phyloP scores from a whole-genome alignment of 2,329 filamentous ascomycete genomes.

The Pseudogymnoascus sp. region DNA sequence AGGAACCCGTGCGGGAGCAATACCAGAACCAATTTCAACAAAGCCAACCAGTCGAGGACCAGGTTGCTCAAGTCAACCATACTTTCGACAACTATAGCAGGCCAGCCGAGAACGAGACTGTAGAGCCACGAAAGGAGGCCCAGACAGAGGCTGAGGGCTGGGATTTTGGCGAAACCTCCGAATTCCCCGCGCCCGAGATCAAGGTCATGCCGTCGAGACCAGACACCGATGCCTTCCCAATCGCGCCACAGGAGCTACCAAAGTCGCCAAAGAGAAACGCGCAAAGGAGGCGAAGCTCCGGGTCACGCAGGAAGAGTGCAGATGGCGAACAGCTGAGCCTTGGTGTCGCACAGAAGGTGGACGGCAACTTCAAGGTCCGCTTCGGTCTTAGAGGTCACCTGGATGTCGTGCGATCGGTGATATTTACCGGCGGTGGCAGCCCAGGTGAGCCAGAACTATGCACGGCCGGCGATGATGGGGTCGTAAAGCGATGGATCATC shows the following conservation, averaged over 20 bases:
- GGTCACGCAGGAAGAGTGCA: conserved; percentile 59
- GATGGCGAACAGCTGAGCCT: conserved; percentile 53
- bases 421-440: conserved; percentile 93
- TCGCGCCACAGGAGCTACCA: conserved; percentile 60
- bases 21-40: conserved; percentile 24
- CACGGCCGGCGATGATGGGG: conserved; percentile 88
- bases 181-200: conserved; percentile 46
- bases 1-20: background rate
- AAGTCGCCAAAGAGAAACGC: conserved; percentile 71
- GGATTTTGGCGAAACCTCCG: conserved; percentile 80
- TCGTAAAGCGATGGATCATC: conserved; percentile 94
- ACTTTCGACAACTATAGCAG: conserved; percentile 49
- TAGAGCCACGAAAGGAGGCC: conserved; percentile 22
- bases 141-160: conserved; percentile 63
- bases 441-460: conserved; percentile 95
- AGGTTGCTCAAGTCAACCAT: conserved; percentile 48
- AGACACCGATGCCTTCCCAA: conserved; percentile 81
- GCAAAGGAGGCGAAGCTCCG: conserved; percentile 73
- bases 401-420: conserved; percentile 86
- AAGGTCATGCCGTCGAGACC: conserved; percentile 55
- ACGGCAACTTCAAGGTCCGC: conserved; percentile 81
- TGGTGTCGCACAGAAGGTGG: conserved; percentile 47
- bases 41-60: conserved; percentile 31
- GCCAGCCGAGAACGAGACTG: conserved; percentile 30
- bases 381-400: conserved; percentile 89